Evolutionary conservation across 176 grass and related monocot genomes (phyloP).

Genomic region (Raddia guianensis): DNA sequence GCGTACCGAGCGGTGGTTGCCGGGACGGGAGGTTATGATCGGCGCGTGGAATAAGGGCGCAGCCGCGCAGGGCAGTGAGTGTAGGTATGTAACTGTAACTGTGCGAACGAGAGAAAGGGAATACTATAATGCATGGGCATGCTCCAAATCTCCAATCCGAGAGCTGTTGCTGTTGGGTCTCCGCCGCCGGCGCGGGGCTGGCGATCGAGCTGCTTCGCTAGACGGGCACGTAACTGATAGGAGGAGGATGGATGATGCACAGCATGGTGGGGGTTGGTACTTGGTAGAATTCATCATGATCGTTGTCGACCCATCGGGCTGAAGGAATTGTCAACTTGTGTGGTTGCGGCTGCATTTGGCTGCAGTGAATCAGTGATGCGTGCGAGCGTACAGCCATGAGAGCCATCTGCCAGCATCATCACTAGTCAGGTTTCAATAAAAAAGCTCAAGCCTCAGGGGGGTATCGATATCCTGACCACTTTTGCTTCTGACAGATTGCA

Average conservation of each 20-base stretch:
- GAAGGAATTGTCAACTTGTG: background rate
- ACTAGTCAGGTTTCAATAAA: background rate
- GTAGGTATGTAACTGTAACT: no score
- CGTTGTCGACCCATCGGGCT: background rate
- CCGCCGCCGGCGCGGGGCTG: background rate
- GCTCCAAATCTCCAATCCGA: no score
- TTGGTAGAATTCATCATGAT: background rate
- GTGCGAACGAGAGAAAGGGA: no score
- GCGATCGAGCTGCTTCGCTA: background rate
- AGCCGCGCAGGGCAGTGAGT: background rate
- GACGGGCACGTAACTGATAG: background rate
- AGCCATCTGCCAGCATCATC: background rate
- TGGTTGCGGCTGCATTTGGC: background rate
- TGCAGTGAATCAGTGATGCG: background rate
- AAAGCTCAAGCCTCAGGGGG: background rate
- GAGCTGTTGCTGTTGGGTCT: no score
- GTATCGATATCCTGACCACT: background rate
- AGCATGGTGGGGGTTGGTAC: background rate
- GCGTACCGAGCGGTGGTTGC: conserved; percentile 45
- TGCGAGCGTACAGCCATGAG: background rate
- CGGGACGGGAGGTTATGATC: conserved; percentile 26
- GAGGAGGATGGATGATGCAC: background rate
- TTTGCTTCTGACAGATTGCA: background rate
- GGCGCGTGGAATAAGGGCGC: conserved; percentile 27
- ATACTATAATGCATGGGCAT: no score